Evolutionary conservation across 768 basidiomycete genomes (phyloP).

Genomic region (Daedaleopsis sinensis): DNA sequence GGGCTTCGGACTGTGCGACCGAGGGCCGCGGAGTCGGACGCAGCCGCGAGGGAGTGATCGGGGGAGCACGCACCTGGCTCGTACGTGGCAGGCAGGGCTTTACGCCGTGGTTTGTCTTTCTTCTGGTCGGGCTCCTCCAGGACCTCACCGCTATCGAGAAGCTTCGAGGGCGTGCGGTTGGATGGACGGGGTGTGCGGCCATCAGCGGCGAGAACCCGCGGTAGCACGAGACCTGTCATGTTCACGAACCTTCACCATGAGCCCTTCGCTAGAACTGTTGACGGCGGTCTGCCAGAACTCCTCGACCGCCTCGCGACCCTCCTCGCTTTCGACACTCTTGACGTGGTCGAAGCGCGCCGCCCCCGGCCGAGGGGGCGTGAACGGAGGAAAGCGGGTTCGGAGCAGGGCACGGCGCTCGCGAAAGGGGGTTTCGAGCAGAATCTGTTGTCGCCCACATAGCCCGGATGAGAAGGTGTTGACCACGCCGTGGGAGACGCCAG

Average conservation of each 20-base stretch:
- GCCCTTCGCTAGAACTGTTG: constrained; percentile 82
- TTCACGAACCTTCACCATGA: constrained; percentile 82
- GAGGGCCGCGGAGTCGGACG: not conserved
- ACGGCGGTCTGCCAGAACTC: constrained; percentile 78
- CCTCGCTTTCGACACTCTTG: constrained; percentile 65
- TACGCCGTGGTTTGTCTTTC: constrained; percentile 50
- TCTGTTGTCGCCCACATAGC: constrained; percentile 40
- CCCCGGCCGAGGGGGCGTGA: constrained; percentile 44
- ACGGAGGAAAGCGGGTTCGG: constrained; percentile 60
- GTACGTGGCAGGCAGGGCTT: constrained; percentile 82
- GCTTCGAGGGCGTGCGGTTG: constrained; percentile 37
- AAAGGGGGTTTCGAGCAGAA: constrained; percentile 69
- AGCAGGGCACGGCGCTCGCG: constrained; percentile 70
- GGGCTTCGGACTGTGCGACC: constrained; percentile 2
- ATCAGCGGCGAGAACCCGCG: constrained; percentile 11
- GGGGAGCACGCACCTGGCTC: constrained; percentile 55
- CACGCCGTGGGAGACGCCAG: constrained; percentile 11
- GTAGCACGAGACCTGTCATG: not conserved
- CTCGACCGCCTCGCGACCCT: constrained; percentile 64
- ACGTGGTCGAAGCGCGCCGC: constrained; percentile 75
- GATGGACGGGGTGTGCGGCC: not conserved
- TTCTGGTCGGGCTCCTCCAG: constrained; percentile 38
- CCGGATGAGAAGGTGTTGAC: constrained; percentile 3
- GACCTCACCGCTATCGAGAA: constrained; percentile 61
- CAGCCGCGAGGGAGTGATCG: not conserved